Percentiles rank a stretch among this genome's conserved stretches.
phyloP scores from a whole-genome alignment of 78 protist genomes.

The Trichosphaerium sp. region DNA sequence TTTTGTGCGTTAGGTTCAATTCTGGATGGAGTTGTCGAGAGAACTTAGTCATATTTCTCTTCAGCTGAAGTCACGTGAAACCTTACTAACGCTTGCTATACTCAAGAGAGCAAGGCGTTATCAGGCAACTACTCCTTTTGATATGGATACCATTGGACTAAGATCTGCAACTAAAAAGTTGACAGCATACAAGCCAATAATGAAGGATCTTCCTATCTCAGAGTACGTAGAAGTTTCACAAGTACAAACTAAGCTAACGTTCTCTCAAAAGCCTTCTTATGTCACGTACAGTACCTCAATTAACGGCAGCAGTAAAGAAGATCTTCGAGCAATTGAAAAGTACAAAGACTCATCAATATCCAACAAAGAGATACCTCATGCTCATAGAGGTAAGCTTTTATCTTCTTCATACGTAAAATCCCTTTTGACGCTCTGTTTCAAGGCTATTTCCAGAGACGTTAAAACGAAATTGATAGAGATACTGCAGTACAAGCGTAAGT shows the following conservation, averaged over 20 bases:
- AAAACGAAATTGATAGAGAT: constrained; percentile 16
- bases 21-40: constrained; percentile 58
- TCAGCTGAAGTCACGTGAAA: constrained; percentile 27
- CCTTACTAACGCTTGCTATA: constrained; percentile 15
- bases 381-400: no score
- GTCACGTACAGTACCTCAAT: constrained; percentile 30
- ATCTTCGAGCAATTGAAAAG: constrained; percentile 48
- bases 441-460: constrained; percentile 54
- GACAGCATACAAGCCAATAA: constrained; percentile 25
- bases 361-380: no score
- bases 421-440: constrained; percentile 30
- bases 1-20: constrained; percentile 36
- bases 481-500: constrained; percentile 5
- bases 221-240: no score
- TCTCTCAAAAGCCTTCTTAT: constrained; percentile 41
- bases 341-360: no score
- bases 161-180: constrained; percentile 19
- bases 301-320: constrained; percentile 5
- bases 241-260: no score
- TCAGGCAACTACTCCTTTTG: constrained; percentile 39
- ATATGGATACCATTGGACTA: constrained; percentile 47
- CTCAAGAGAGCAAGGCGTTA: constrained; percentile 50
- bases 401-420: constrained; percentile 26
- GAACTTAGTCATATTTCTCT: constrained; percentile 19
- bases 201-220: constrained; percentile 61